phyloP scores from a whole-genome alignment of 1,284 basidiomycete genomes.

The Cutaneotrichosporon sp. region DNA sequence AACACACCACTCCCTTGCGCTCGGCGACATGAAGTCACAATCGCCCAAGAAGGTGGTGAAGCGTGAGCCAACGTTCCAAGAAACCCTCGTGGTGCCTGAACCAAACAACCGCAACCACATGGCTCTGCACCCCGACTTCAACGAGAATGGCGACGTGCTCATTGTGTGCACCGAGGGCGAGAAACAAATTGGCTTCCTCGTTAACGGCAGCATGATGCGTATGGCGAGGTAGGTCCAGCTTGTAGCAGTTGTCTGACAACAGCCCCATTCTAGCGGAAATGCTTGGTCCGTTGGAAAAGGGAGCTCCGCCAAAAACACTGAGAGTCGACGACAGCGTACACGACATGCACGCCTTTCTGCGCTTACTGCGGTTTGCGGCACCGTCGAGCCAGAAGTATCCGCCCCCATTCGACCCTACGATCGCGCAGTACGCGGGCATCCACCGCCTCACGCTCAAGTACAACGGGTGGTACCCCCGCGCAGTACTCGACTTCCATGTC shows the following conservation, averaged over 20 bases:
- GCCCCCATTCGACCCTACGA: slow-evolving; percentile 9
- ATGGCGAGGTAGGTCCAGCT: slow-evolving; percentile 17
- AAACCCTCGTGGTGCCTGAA: background rate
- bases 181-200: slow-evolving; percentile 15
- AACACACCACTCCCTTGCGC: background rate
- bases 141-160: slow-evolving; percentile 11
- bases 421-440: slow-evolving; percentile 14
- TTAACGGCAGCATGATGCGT: slow-evolving; percentile 12
- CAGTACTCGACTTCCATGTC: slow-evolving; percentile 20
- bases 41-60: background rate
- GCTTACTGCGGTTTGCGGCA: slow-evolving; percentile 7
- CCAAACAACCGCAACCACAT: background rate
- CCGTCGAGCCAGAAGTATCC: background rate
- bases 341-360: slow-evolving; percentile 18
- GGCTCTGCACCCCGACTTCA: slow-evolving; percentile 15
- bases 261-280: slow-evolving; percentile 10
- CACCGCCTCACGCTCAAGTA: slow-evolving; percentile 16
- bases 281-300: background rate
- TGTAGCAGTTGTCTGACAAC: background rate
- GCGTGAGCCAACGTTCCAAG: background rate
- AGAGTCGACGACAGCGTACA: slow-evolving; percentile 3
- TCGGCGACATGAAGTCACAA: background rate
- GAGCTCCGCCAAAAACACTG: slow-evolving; percentile 4
- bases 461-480: slow-evolving; percentile 17
- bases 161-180: slow-evolving; percentile 11